These are phyloP conservation scores for Globisporangium splendens DNA, from an alignment of 352 stramenopile species.

Conservation along the genomic window DNA sequence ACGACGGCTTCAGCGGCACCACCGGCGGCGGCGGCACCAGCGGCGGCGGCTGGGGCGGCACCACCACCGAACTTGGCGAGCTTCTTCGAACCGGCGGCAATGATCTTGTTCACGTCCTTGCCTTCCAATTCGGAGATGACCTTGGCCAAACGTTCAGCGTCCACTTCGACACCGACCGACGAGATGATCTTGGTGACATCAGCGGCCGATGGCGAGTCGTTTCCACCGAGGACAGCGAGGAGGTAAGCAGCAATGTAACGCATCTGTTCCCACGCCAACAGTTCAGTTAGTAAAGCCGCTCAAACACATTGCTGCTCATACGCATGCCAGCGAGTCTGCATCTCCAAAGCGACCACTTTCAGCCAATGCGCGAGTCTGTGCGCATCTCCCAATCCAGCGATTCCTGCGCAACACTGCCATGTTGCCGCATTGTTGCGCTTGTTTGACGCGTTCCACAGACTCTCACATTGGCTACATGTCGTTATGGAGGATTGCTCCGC, in stretches of 20 bases:
- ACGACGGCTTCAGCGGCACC: constrained; percentile 47
- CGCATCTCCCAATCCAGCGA: too few species aligned
- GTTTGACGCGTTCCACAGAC: too few species aligned
- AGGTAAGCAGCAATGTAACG: constrained; percentile 97
- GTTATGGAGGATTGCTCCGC: too few species aligned
- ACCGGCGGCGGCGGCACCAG: constrained; percentile 42
- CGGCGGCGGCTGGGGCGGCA: constrained; percentile 44
- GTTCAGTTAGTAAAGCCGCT: too few species aligned
- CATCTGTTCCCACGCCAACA: constrained; percentile 73
- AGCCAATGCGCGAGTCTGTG: too few species aligned
- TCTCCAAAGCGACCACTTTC: too few species aligned
- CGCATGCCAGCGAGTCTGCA: neutral
- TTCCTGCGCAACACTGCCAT: too few species aligned
- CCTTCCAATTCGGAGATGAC: constrained; percentile 78
- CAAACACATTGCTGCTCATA: neutral
- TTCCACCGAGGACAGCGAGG: constrained; percentile 93
- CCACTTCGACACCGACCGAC: constrained; percentile 86
- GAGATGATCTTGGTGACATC: constrained; percentile 92
- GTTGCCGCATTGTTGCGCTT: too few species aligned
- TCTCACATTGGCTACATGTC: too few species aligned
- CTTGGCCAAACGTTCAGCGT: constrained; percentile 65
- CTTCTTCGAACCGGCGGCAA: constrained; percentile 77
- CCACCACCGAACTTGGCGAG: constrained; percentile 77
- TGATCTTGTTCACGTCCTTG: constrained; percentile 83
- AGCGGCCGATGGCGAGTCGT: constrained; percentile 81